Percentiles rank a stretch among this genome's conserved stretches.
Conservation (phyloP, 345 rosid genomes). For the Pistacia atlantica region DNA sequence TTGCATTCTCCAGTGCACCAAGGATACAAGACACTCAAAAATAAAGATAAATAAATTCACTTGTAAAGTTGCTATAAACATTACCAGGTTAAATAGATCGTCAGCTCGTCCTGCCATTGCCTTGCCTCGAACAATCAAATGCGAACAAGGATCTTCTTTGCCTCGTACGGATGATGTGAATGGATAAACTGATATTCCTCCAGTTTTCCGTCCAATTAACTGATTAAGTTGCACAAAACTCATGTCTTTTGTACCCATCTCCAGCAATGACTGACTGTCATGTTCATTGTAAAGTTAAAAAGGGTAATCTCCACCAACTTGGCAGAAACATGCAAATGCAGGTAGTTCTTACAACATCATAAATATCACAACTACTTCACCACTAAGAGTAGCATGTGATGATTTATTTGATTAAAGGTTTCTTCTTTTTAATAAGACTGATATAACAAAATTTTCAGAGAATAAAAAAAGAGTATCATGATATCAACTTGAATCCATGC, state of each 20-base stretch:
- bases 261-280: constrained; percentile 88
- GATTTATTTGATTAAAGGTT: neutral
- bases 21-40: neutral
- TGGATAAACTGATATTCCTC: constrained; percentile 95
- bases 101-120: constrained; percentile 93
- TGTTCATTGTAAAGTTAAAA: constrained; percentile 7
- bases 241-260: constrained; percentile 97
- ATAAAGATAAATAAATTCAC: neutral
- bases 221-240: constrained; percentile 96
- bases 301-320: neutral
- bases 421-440: neutral
- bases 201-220: constrained; percentile 97
- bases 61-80: neutral
- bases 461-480: neutral
- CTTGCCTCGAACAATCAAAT: constrained; percentile 88
- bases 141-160: constrained; percentile 75
- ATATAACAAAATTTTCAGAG: neutral
- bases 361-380: neutral
- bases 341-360: neutral
- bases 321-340: neutral
- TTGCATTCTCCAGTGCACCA: neutral
- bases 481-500: neutral
- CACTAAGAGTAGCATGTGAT: neutral
- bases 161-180: constrained; percentile 85
- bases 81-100: constrained; percentile 89